These are phyloP conservation scores for Cryphonectria nitschkei DNA, from an alignment of 2,329 filamentous ascomycete genomes.

Conservation along the genomic window DNA sequence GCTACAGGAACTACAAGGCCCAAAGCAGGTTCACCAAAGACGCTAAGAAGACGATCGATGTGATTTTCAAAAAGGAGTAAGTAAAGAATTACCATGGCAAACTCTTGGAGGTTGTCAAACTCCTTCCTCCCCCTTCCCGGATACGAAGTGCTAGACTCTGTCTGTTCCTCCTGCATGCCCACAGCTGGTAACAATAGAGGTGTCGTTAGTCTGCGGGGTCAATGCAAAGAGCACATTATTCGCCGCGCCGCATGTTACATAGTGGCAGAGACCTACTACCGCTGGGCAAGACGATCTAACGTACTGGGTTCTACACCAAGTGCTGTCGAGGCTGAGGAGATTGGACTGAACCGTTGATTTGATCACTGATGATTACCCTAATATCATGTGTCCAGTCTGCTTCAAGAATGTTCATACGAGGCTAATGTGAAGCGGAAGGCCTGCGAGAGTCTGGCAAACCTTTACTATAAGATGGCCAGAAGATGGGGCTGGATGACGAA, in stretches of 20 bases:
- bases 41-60: constrained; percentile 50
- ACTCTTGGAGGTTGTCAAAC: neutral
- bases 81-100: constrained; percentile 23
- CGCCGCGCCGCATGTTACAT: neutral
- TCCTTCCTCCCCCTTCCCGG: neutral
- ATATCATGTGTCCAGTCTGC: neutral
- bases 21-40: constrained; percentile 51
- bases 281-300: neutral
- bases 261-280: neutral
- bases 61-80: constrained; percentile 52
- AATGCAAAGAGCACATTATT: neutral
- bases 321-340: neutral
- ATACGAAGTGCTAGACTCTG: neutral
- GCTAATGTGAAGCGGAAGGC: neutral
- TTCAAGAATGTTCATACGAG: neutral
- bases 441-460: neutral
- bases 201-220: neutral
- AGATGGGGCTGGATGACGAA: neutral
- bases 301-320: neutral
- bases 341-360: neutral
- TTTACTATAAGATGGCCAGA: neutral
- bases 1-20: constrained; percentile 55
- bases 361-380: neutral
- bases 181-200: neutral
- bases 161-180: neutral